These are phyloP conservation scores for Lotus japonicus DNA, from an alignment of 306 rosid species.

Conservation along the genomic window DNA sequence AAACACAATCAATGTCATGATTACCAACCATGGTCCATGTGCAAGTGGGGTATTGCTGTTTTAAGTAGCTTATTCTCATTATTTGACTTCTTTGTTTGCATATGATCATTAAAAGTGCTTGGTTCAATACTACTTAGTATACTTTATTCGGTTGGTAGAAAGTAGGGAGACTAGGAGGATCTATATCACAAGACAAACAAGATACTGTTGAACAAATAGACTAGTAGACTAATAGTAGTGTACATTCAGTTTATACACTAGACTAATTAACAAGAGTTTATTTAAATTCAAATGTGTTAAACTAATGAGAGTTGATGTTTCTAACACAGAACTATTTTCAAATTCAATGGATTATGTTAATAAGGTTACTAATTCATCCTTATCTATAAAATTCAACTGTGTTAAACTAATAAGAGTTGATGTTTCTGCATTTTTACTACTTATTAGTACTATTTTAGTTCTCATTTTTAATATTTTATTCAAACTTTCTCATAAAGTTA, in stretches of 20 bases:
- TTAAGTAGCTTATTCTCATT: constrained; percentile 11
- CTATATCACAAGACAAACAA: not conserved
- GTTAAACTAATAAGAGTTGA: not conserved
- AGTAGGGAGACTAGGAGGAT: constrained; percentile 11
- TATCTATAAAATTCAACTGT: no score
- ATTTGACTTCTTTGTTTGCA: constrained; percentile 19
- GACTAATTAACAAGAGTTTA: no score
- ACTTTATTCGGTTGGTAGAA: constrained; percentile 19
- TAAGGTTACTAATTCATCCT: no score
- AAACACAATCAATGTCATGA: constrained; percentile 20
- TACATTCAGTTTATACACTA: no score
- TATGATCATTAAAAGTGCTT: constrained; percentile 5
- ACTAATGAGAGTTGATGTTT: not conserved
- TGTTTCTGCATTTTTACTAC: not conserved
- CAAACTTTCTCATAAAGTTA: no score
- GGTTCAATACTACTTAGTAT: not conserved
- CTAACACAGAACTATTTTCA: no score
- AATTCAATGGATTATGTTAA: no score
- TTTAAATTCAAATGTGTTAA: no score
- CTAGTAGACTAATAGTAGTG: no score
- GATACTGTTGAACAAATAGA: not conserved
- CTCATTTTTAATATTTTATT: no score
- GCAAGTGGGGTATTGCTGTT: constrained; percentile 2
- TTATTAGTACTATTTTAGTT: no score
- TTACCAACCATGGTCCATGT: constrained; percentile 11